These are phyloP conservation scores for Tylopilus orsonianus DNA, from an alignment of 1,284 basidiomycete genomes.

Conservation along the genomic window DNA sequence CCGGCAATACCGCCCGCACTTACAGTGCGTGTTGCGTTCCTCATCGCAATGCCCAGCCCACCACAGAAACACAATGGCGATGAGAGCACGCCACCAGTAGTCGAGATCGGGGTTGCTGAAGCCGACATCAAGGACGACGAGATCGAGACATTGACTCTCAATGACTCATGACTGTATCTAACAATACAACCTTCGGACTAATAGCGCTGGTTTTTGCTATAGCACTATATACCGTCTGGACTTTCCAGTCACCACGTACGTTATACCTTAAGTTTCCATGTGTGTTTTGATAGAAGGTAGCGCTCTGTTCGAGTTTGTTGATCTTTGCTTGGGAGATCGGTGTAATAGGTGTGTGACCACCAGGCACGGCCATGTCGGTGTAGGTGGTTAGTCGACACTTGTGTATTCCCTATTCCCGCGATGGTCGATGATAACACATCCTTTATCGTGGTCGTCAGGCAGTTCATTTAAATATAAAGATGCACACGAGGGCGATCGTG, in stretches of 20 bases:
- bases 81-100: slow-evolving; percentile 43
- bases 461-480: neutral
- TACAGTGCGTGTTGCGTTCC: slow-evolving; percentile 42
- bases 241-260: slow-evolving; percentile 1
- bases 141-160: neutral
- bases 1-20: slow-evolving; percentile 12
- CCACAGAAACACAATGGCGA: slow-evolving; percentile 30
- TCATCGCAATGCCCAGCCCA: slow-evolving; percentile 54
- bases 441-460: neutral
- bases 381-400: neutral
- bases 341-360: neutral
- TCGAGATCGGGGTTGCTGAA: slow-evolving; percentile 50
- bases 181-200: slow-evolving; percentile 2
- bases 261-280: slow-evolving; percentile 11
- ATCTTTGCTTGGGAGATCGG: neutral
- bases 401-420: slow-evolving; percentile 1
- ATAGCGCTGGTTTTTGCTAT: slow-evolving; percentile 2
- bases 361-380: neutral
- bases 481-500: neutral
- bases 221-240: slow-evolving; percentile 10
- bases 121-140: slow-evolving; percentile 20
- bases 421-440: neutral
- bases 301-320: neutral
- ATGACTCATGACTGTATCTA: slow-evolving; percentile 14
- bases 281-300: neutral